A percentile compares a stretch with the other conserved stretches of the same genome.
phyloP scores from a whole-genome alignment of 2,329 filamentous ascomycete genomes.

The Huntiella savannae region DNA sequence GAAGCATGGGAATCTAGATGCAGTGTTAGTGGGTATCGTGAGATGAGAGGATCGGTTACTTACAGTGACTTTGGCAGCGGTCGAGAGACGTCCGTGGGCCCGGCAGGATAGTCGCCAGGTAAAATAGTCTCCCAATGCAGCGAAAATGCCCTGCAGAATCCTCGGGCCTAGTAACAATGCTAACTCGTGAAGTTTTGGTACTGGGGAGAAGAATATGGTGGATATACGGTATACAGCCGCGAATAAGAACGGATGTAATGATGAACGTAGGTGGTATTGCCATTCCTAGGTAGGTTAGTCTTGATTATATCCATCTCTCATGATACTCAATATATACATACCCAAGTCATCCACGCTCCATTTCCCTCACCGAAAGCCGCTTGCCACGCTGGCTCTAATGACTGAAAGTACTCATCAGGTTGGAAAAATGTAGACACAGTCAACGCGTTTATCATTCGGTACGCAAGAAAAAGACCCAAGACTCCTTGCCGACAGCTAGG shows the following conservation, averaged over 20 bases:
- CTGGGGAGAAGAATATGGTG: constrained; percentile 28
- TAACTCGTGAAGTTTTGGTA: constrained; percentile 32
- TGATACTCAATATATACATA: constrained; percentile 21
- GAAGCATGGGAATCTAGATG: constrained; percentile 45
- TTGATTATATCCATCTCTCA: no score
- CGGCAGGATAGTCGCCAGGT: constrained; percentile 65
- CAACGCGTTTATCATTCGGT: constrained; percentile 66
- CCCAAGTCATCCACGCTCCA: constrained; percentile 92
- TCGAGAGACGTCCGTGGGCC: constrained; percentile 48
- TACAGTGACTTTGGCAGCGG: constrained; percentile 52
- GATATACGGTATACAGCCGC: constrained; percentile 53
- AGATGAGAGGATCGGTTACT: constrained; percentile 15
- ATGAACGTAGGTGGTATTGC: constrained; percentile 70
- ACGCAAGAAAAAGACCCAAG: constrained; percentile 31
- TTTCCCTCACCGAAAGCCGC: constrained; percentile 59
- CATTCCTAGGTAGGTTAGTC: constrained; percentile 54
- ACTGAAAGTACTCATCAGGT: constrained; percentile 94
- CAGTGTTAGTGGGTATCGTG: background rate
- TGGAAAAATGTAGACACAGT: constrained; percentile 82
- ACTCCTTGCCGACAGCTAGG: background rate
- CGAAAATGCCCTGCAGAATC: constrained; percentile 55
- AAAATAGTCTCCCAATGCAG: constrained; percentile 65
- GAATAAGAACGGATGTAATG: constrained; percentile 78
- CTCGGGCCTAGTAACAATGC: constrained; percentile 57
- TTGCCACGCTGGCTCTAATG: constrained; percentile 83